Conservation (phyloP, 1,284 basidiomycete species). For the Ustilago loliicola region DNA sequence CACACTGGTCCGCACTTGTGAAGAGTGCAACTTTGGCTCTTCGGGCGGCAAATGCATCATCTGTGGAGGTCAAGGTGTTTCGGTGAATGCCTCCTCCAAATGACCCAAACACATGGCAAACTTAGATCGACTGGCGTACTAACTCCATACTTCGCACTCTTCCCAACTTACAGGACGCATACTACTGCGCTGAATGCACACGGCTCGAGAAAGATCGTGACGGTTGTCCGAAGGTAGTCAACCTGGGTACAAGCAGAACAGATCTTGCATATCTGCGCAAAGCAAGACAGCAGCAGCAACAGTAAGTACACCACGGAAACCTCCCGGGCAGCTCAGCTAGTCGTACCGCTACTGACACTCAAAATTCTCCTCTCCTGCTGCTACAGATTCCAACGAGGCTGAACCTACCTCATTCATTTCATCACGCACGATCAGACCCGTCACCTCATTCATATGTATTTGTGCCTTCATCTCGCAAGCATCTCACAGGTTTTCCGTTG, state of each 20-base stretch:
- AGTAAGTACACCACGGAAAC: slow-evolving; percentile 21
- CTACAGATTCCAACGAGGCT: slow-evolving; percentile 41
- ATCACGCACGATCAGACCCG: not conserved
- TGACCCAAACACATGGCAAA: not conserved
- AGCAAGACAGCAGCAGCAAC: slow-evolving; percentile 56
- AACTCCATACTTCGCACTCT: not conserved
- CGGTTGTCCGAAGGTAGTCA: slow-evolving; percentile 98
- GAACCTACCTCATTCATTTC: not conserved
- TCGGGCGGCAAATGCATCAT: slow-evolving; percentile 98
- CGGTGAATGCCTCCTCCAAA: slow-evolving; percentile 42
- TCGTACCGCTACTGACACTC: not conserved
- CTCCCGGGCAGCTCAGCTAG: not conserved
- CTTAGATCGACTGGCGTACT: not conserved
- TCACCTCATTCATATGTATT: slow-evolving; percentile 26
- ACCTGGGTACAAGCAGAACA: slow-evolving; percentile 78
- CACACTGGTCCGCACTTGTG: slow-evolving; percentile 96
- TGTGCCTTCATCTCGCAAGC: slow-evolving; percentile 20
- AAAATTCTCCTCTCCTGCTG: not conserved
- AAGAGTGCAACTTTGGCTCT: slow-evolving; percentile 97
- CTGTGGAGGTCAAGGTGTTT: slow-evolving; percentile 74
- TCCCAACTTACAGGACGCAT: slow-evolving; percentile 58
- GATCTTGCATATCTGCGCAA: slow-evolving; percentile 64
- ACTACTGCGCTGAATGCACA: slow-evolving; percentile 77
- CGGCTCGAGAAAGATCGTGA: slow-evolving; percentile 96
- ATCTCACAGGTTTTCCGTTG: not conserved